Conservation (phyloP, 2,329 filamentous ascomycete genomes). For the Macrophomina phaseolina region DNA sequence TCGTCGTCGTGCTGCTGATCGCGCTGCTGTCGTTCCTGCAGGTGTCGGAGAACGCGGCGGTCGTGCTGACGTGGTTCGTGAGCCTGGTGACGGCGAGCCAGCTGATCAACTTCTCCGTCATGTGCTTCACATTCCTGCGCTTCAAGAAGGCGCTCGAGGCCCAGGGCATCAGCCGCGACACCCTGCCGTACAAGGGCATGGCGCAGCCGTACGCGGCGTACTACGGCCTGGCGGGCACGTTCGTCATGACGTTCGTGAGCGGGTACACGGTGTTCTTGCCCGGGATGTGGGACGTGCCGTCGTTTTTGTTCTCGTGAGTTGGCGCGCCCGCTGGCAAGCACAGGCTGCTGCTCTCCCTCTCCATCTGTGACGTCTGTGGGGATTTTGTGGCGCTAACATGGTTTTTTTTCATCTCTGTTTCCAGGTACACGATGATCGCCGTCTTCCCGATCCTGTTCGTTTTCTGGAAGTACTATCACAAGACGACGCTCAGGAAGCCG, state of each 20-base stretch:
- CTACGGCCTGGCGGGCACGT: conserved; percentile 64
- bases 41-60: conserved; percentile 64
- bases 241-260: conserved; percentile 76
- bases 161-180: conserved; percentile 46
- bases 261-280: conserved; percentile 79
- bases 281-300: conserved; percentile 68
- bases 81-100: conserved; percentile 49
- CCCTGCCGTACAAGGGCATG: conserved; percentile 46
- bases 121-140: conserved; percentile 44
- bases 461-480: conserved; percentile 73
- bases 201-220: conserved; percentile 43
- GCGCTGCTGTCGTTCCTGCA: conserved; percentile 74
- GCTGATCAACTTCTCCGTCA: conserved; percentile 48
- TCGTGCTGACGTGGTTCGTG: conserved; percentile 59
- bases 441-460: conserved; percentile 72
- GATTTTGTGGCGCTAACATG: no score
- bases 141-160: conserved; percentile 46
- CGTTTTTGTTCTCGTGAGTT: conserved; percentile 73
- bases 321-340: no score
- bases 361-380: no score
- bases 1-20: conserved; percentile 55
- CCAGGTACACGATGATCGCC: conserved; percentile 71
- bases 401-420: background rate
- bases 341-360: no score
- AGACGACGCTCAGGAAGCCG: conserved; percentile 62